These are phyloP conservation scores for Nigrograna mackinnonii DNA, from an alignment of 2,329 filamentous ascomycete species.

Conservation along the genomic window DNA sequence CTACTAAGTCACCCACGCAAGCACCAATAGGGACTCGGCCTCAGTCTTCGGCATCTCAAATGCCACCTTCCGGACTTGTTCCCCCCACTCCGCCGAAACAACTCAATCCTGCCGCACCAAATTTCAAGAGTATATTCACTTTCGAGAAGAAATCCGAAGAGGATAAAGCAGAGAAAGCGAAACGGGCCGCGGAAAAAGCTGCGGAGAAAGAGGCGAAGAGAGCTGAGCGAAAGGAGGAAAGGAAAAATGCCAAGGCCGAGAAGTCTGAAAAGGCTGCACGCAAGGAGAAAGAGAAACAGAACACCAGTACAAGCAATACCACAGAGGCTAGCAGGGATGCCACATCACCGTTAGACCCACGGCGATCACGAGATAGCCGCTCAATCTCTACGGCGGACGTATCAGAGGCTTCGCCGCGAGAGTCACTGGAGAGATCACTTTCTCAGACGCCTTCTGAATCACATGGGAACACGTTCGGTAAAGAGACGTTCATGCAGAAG, in stretches of 20 bases:
- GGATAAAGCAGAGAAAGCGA: conserved; percentile 36
- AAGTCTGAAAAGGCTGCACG: conserved; percentile 34
- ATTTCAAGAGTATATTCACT: conserved; percentile 74
- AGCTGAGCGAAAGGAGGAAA: conserved; percentile 32
- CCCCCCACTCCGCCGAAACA: conserved; percentile 54
- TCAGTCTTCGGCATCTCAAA: conserved; percentile 57
- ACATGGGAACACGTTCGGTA: conserved; percentile 34
- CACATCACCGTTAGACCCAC: conserved; percentile 29
- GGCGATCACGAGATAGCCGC: conserved; percentile 47
- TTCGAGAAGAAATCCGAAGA: conserved; percentile 34
- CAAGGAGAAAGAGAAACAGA: conserved; percentile 36
- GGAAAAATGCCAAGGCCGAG: conserved; percentile 41
- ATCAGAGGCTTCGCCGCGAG: conserved; percentile 40
- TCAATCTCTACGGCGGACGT: conserved; percentile 46
- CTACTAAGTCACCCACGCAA: conserved; percentile 57
- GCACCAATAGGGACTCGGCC: conserved; percentile 81
- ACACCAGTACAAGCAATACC: conserved; percentile 24
- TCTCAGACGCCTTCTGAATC: conserved; percentile 41
- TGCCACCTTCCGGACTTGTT: conserved; percentile 36
- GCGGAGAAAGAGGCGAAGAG: conserved; percentile 42
- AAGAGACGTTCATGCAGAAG: conserved; percentile 54
- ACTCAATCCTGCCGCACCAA: conserved; percentile 87
- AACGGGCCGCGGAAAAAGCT: conserved; percentile 31
- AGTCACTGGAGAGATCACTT: conserved; percentile 43
- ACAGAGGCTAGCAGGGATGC: conserved; percentile 28